phyloP scores from a whole-genome alignment of 2,329 filamentous ascomycete species.

The Byssothecium circinans region DNA sequence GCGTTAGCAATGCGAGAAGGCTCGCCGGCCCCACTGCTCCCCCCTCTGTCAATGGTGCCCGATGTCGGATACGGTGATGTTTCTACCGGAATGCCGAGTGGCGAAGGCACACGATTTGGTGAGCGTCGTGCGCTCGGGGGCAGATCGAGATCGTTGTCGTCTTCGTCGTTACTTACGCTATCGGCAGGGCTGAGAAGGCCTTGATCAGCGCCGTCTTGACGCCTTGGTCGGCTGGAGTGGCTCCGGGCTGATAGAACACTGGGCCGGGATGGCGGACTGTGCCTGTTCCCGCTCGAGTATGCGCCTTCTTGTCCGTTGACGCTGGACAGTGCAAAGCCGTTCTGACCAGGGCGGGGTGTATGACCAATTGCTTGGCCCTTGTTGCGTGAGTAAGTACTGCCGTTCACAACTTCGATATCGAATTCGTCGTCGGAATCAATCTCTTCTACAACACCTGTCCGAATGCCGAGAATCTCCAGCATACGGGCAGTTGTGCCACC shows the following conservation, averaged over 20 bases:
- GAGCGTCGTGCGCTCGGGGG: constrained; percentile 58
- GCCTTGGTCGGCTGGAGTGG: constrained; percentile 54
- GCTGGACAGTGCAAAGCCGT: constrained; percentile 59
- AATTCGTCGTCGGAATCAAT: constrained; percentile 98
- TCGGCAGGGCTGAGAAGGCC: constrained; percentile 56
- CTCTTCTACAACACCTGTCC: constrained; percentile 94
- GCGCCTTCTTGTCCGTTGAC: constrained; percentile 57
- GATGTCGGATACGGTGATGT: constrained; percentile 45
- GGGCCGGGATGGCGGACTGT: constrained; percentile 48
- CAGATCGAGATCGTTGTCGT: constrained; percentile 60
- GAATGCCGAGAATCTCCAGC: constrained; percentile 95
- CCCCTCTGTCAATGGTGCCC: constrained; percentile 27
- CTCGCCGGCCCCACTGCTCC: constrained; percentile 21
- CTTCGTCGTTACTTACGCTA: constrained; percentile 56
- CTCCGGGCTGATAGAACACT: constrained; percentile 52
- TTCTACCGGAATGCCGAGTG: constrained; percentile 22
- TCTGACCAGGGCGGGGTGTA: constrained; percentile 59
- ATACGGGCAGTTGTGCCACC: constrained; percentile 96
- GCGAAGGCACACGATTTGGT: constrained; percentile 42
- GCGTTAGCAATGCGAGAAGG: constrained; percentile 60
- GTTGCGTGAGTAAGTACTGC: constrained; percentile 78
- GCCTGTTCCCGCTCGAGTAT: constrained; percentile 61
- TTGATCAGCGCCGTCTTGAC: constrained; percentile 55
- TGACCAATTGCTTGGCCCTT: constrained; percentile 77
- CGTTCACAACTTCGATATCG: constrained; percentile 76